A percentile compares a stretch with the other conserved stretches of the same genome.
Evolutionary conservation across 352 stramenopile genomes (phyloP).

Genomic region (Peronospora farinosa): DNA sequence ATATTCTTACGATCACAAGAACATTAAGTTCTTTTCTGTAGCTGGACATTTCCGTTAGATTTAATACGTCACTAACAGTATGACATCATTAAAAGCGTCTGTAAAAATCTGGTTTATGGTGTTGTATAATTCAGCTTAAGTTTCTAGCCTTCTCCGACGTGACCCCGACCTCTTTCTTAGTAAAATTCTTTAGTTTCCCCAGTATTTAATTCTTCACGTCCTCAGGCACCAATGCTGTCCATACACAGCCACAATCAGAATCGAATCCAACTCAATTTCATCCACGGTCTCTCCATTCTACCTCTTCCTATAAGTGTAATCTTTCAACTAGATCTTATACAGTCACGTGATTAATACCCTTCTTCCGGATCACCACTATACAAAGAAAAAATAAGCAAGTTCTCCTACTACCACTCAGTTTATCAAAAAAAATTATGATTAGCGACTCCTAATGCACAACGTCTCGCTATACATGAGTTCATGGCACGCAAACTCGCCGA

Average conservation of each 20-base stretch:
- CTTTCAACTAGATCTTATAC: conserved; percentile 91
- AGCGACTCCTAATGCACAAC: too few relatives aligned
- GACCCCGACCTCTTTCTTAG: conserved; percentile 56
- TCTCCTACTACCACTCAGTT: too few relatives aligned
- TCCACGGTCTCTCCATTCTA: neutral
- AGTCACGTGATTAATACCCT: conserved; percentile 91
- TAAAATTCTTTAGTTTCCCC: conserved; percentile 87
- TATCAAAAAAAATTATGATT: too few relatives aligned
- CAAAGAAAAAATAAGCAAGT: neutral
- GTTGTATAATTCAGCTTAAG: too few relatives aligned
- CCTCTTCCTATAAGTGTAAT: conserved; percentile 86
- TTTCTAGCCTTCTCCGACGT: conserved; percentile 1
- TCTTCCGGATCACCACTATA: conserved; percentile 89
- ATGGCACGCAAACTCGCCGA: too few relatives aligned
- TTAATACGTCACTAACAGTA: too few relatives aligned
- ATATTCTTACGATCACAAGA: too few relatives aligned
- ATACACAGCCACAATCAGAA: neutral
- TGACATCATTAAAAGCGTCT: too few relatives aligned
- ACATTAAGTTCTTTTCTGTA: too few relatives aligned
- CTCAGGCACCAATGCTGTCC: conserved; percentile 75
- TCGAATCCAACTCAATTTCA: neutral
- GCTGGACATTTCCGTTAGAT: too few relatives aligned
- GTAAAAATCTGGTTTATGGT: too few relatives aligned
- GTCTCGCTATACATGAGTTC: too few relatives aligned
- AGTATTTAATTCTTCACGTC: conserved; percentile 89